These are phyloP conservation scores for Chaetothyriales sp. DNA, from an alignment of 2,329 filamentous ascomycete species.

Conservation along the genomic window DNA sequence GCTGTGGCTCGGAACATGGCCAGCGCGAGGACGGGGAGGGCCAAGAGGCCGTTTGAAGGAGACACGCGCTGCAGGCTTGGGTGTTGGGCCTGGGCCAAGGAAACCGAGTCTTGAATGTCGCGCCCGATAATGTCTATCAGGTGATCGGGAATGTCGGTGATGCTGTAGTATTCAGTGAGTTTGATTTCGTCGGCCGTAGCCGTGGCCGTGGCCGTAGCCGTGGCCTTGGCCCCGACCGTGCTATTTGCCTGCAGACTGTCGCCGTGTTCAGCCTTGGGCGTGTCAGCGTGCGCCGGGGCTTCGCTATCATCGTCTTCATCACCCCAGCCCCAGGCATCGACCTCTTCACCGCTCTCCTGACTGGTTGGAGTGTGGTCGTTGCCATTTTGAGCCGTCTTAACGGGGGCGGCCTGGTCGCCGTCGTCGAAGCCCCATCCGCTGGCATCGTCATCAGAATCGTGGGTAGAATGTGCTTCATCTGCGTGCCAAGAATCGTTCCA, in stretches of 20 bases:
- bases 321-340: constrained; percentile 79
- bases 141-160: constrained; percentile 73
- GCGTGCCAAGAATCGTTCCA: constrained; percentile 76
- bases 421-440: constrained; percentile 40
- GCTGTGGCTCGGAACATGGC: constrained; percentile 39
- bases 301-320: constrained; percentile 43
- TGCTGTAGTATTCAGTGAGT: constrained; percentile 71
- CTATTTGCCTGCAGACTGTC: constrained; percentile 4
- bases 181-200: constrained; percentile 45
- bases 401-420: constrained; percentile 19
- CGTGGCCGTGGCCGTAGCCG: constrained; percentile 2
- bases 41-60: constrained; percentile 29
- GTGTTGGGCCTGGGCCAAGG: constrained; percentile 25
- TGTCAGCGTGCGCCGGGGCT: constrained; percentile 1
- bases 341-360: constrained; percentile 39
- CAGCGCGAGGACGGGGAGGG: constrained; percentile 34
- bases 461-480: constrained; percentile 3
- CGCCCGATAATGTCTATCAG: constrained; percentile 38
- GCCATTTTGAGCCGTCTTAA: constrained; percentile 1
- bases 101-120: constrained; percentile 30
- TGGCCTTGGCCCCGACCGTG: constrained; percentile 4
- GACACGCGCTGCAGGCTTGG: constrained; percentile 24
- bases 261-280: not conserved
- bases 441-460: constrained; percentile 37
- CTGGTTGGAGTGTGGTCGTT: constrained; percentile 12